phyloP scores from a whole-genome alignment of 2,329 filamentous ascomycete species.

The Thelonectria discophora region DNA sequence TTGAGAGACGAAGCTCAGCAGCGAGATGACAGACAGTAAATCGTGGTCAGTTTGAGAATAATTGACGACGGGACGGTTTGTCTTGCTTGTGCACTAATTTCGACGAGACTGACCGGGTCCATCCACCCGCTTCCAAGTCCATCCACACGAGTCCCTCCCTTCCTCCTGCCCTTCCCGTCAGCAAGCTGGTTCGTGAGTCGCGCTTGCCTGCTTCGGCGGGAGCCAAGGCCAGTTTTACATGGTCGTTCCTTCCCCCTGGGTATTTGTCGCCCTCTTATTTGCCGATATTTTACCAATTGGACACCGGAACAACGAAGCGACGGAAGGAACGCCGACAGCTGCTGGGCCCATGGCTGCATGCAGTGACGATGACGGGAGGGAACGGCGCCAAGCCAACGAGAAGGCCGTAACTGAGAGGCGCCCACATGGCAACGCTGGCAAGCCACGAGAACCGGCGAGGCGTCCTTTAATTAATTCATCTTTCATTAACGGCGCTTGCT shows the following conservation, averaged over 20 bases:
- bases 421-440: background rate
- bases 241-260: no score
- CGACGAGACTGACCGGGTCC: background rate
- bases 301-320: background rate
- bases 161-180: background rate
- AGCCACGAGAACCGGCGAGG: no score
- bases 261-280: no score
- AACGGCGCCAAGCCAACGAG: background rate
- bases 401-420: background rate
- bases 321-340: background rate
- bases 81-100: background rate
- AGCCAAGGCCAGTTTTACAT: no score
- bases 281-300: background rate
- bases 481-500: no score
- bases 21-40: background rate
- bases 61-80: background rate
- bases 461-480: no score
- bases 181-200: background rate
- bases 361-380: background rate
- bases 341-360: background rate
- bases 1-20: background rate
- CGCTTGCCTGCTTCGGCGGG: background rate
- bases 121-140: background rate
- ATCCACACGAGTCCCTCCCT: background rate
- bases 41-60: background rate